A percentile compares a stretch with the other conserved stretches of the same genome.
These are phyloP conservation scores for Podila horticola DNA, from an alignment of 192 early-diverging fungal genomes.

Conservation along the genomic window DNA sequence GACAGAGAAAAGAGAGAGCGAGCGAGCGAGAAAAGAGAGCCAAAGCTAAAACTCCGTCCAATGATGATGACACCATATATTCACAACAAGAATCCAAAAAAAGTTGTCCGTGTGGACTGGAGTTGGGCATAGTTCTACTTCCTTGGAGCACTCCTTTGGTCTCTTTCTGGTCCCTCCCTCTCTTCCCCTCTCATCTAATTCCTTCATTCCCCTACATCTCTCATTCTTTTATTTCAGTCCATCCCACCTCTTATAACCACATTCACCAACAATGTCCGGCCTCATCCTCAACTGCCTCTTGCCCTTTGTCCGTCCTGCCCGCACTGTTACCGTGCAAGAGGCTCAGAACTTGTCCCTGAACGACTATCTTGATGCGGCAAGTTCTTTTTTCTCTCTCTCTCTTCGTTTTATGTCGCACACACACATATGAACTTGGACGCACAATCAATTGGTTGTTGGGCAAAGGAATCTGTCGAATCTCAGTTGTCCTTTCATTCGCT, in stretches of 20 bases:
- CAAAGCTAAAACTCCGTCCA: too few species aligned
- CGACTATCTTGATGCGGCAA: slow-evolving; percentile 48
- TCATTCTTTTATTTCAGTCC: neutral
- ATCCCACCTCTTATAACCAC: neutral
- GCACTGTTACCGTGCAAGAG: slow-evolving; percentile 47
- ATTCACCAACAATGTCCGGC: slow-evolving; percentile 29
- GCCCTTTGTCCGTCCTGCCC: slow-evolving; percentile 46
- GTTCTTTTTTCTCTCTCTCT: neutral
- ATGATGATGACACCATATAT: too few species aligned
- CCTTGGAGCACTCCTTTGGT: too few species aligned
- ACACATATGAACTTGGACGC: neutral
- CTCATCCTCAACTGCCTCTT: slow-evolving; percentile 51
- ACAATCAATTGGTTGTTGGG: neutral
- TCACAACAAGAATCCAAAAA: too few species aligned
- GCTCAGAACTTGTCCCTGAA: slow-evolving; percentile 35
- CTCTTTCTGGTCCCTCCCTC: too few species aligned
- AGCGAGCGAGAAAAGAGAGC: too few species aligned
- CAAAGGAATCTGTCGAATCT: neutral
- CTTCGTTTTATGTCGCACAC: neutral
- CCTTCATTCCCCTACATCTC: neutral
- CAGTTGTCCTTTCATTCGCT: too few species aligned
- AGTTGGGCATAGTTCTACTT: too few species aligned
- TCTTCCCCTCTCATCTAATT: too few species aligned
- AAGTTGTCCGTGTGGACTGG: too few species aligned
- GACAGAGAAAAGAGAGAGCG: too few species aligned